Base-by-base conservation (phyloP, 2,329 filamentous ascomycete species). In the Thielaviopsis musarum region DNA sequence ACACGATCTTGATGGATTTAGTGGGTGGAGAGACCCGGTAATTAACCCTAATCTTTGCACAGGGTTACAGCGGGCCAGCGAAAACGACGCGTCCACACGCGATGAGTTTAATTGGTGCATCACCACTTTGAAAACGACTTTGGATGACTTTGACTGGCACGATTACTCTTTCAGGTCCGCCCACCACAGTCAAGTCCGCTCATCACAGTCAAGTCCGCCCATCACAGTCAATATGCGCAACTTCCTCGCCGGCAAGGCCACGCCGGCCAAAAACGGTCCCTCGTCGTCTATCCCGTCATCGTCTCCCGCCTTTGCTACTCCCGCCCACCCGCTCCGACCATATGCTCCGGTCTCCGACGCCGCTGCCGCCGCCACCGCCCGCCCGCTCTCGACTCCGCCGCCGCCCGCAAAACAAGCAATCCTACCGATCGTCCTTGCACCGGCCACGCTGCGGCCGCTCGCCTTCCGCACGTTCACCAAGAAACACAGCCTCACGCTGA, bases 381-480 rank as follows among this genome's bases (percentile, higher is more conserved):
- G 22, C 3, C 55, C 57, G 26, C 28, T 77, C 24, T 66, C 66
- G 5, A 56, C 52, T n/a, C n/a, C n/a, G 17, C 58, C 58, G 45
- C 54, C 54, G 12, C 53, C 60, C 12, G 38, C 55, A 19, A 61
- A 59, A 30, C 66, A 67, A 21, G 77, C 83, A 6, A 87, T 97
- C 54, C 77, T 98, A 1, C 90, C 93, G 3, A 93, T 98, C 60
- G 77, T 95, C 41, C 83, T 98, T 4, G 91, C 91, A 3, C 87
- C 91, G 0, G 82, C 89, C 10, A 94, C 88, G 0, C 75, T 98
- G 49, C 80, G 94, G 63, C 91, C 93, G 2, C 77, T 97, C 21
- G 94, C 93, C 9, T 97, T 98, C 68, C 83, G 93, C 54, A 94
- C 88, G 0, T 95, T 98, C 65, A 98, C 93, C 1, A 96, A 96